A percentile compares a stretch with the other conserved stretches of the same genome.
Conservation (phyloP, 192 early-diverging fungal genomes). For the Coemansia erecta region DNA sequence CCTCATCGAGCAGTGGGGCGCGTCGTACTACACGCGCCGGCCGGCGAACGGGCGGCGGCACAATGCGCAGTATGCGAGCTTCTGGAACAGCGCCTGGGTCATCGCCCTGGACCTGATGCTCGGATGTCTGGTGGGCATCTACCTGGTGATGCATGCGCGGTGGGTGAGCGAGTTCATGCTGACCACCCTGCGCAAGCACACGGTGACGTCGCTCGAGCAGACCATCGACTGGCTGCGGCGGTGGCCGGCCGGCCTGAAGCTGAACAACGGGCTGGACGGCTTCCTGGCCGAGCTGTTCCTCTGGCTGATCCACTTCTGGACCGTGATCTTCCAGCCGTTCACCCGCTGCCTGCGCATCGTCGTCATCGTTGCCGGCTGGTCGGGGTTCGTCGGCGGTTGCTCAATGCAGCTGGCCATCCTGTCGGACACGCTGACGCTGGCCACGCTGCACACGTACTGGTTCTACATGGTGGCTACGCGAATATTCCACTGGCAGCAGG, state of each 20-base stretch:
- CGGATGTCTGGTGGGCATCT: slow-evolving; percentile 73
- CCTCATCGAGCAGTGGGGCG: slow-evolving; percentile 82
- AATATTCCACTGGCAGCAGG: slow-evolving; percentile 92
- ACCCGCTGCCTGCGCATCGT: slow-evolving; percentile 56
- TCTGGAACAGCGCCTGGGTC: slow-evolving; percentile 96
- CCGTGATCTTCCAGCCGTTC: slow-evolving; percentile 56
- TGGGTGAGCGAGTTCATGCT: slow-evolving; percentile 58
- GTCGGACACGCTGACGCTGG: slow-evolving; percentile 79
- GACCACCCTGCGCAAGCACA: slow-evolving; percentile 57
- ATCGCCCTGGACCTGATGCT: slow-evolving; percentile 90
- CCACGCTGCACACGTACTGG: slow-evolving; percentile 89
- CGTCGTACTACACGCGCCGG: slow-evolving; percentile 58
- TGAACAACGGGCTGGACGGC: slow-evolving; percentile 83
- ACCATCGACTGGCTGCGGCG: slow-evolving; percentile 89
- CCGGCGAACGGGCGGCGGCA: slow-evolving; percentile 35
- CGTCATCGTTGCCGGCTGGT: slow-evolving; percentile 68
- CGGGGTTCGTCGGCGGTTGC: slow-evolving; percentile 75
- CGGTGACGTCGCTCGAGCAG: slow-evolving; percentile 65
- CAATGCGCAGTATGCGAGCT: slow-evolving; percentile 58
- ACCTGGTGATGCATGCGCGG: slow-evolving; percentile 63
- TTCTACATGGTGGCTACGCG: slow-evolving; percentile 93
- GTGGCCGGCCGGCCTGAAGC: slow-evolving; percentile 93
- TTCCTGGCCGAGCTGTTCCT: slow-evolving; percentile 92
- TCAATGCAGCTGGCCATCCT: slow-evolving; percentile 81
- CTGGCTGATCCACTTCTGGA: slow-evolving; percentile 88